phyloP scores from a whole-genome alignment of 495 filamentous ascomycete genomes.

The Lepidopterella palustris region DNA sequence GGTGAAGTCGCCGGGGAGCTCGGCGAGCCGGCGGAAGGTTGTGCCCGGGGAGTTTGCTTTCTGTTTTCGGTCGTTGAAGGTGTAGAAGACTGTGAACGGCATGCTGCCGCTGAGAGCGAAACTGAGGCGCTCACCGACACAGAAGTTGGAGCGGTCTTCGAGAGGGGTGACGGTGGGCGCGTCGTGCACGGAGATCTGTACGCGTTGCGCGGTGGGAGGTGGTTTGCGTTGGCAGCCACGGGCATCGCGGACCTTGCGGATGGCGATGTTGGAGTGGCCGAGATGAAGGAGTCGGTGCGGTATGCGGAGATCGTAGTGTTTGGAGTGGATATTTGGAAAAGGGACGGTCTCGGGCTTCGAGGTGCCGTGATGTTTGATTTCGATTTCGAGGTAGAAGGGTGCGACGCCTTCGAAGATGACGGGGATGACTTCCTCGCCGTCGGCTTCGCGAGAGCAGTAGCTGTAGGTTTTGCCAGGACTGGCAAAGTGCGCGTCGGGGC shows the following conservation, averaged over 20 bases:
- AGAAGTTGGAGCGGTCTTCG: constrained; percentile 84
- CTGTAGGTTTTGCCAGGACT: constrained; percentile 92
- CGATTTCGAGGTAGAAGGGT: constrained; percentile 83
- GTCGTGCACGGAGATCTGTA: constrained; percentile 84
- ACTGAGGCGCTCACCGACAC: constrained; percentile 86
- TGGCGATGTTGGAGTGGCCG: constrained; percentile 76
- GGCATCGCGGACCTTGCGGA: constrained; percentile 80
- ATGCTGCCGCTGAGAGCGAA: constrained; percentile 82
- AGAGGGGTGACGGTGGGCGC: constrained; percentile 82
- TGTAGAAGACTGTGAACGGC: constrained; percentile 90
- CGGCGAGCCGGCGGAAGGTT: constrained; percentile 84
- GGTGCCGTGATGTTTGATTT: constrained; percentile 82
- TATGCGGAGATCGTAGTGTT: constrained; percentile 70
- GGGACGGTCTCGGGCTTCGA: constrained; percentile 71
- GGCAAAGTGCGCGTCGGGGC: constrained; percentile 70
- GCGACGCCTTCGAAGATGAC: constrained; percentile 74
- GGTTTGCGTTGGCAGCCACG: constrained; percentile 70
- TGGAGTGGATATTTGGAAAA: constrained; percentile 66
- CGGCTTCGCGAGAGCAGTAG: constrained; percentile 80
- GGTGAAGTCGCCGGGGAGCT: constrained; percentile 78
- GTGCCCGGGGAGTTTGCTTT: constrained; percentile 71
- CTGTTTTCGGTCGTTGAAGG: constrained; percentile 67
- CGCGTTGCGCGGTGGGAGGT: constrained; percentile 52
- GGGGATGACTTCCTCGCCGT: constrained; percentile 76
- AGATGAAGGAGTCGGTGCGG: constrained; percentile 74